phyloP scores from a whole-genome alignment of 345 rosid species.

The Salix exigua region DNA sequence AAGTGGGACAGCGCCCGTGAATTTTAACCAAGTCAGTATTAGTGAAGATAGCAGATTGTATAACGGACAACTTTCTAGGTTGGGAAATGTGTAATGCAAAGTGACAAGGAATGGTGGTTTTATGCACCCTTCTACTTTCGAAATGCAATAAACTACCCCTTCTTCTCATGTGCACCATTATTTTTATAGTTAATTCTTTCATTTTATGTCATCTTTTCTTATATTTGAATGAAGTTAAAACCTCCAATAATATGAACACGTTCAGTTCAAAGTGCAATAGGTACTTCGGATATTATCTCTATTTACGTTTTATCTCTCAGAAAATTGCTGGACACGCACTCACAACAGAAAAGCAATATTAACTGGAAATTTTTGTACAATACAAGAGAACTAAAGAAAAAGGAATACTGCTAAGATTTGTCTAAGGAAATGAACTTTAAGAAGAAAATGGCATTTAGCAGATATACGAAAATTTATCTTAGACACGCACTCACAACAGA shows the following conservation, averaged over 20 bases:
- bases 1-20: not conserved
- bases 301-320: not conserved
- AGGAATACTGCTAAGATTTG: constrained; percentile 4
- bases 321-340: too few relatives aligned
- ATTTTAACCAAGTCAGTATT: not conserved
- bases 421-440: not conserved
- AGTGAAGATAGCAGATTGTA: not conserved
- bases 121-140: not conserved
- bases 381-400: not conserved
- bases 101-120: not conserved
- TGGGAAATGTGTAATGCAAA: too few relatives aligned
- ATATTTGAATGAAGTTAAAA: too few relatives aligned
- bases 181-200: too few relatives aligned
- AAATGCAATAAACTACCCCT: too few relatives aligned
- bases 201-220: too few relatives aligned
- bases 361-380: not conserved
- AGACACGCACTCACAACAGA: constrained; percentile 13
- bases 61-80: not conserved
- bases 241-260: too few relatives aligned
- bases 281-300: too few relatives aligned
- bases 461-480: not conserved
- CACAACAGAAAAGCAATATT: not conserved
- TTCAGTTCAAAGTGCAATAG: not conserved
- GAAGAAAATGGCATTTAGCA: constrained; percentile 1
- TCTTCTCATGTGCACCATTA: too few relatives aligned